Base-by-base conservation (phyloP, 495 filamentous ascomycete genomes). In the Tuber aestivum region DNA sequence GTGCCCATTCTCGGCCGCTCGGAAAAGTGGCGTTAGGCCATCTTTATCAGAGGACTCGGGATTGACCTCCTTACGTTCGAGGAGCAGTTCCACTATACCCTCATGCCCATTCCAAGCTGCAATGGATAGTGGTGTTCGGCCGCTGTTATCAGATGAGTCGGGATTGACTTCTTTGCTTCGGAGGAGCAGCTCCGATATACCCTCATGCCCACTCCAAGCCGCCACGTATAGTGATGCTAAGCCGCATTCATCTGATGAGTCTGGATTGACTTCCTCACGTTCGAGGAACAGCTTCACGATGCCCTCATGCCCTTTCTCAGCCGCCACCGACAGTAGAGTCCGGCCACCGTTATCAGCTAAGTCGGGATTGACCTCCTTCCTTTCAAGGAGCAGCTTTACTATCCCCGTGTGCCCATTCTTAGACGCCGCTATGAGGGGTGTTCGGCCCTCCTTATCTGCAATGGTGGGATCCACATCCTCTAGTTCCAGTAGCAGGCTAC, bases 361-460 rank as follows among this genome's bases (percentile, higher is more conserved):
- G 44, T 45, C 4, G 44, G 44, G 44, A 20, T 45, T 45, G 44
- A 45, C 44, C 21, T 45, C 18, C 6, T 45, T 45, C 16, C 18
- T 16, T 21, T 45, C 77, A n/a, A 83, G 72, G 42, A 83, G 77
- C 32, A 75, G 14, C 73, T 77, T 72, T 27, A 83, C 74, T 10
- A 82, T 75, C 12, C 72, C 82, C 68, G 83, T 78, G 71, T 86
- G 80, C 20, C 85, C 86, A 32, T 76, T 76, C 74, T n/a, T n/a
- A n/a, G 70, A 78, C 83, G 83, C 41, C 84, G 85, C 77, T 70
- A 81, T 10, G 6, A 87, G 81, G 37, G 85, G 83, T n/a, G 81
- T 85, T 45, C 77, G 79, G 37, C 69, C 70, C 14, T 35, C 3
- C 0, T 4, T 38, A 7, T 71, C 37, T 27, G n/a, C 41, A 32